Base-by-base conservation (phyloP, 306 rosid genomes). In the Rubus parviflorus region DNA sequence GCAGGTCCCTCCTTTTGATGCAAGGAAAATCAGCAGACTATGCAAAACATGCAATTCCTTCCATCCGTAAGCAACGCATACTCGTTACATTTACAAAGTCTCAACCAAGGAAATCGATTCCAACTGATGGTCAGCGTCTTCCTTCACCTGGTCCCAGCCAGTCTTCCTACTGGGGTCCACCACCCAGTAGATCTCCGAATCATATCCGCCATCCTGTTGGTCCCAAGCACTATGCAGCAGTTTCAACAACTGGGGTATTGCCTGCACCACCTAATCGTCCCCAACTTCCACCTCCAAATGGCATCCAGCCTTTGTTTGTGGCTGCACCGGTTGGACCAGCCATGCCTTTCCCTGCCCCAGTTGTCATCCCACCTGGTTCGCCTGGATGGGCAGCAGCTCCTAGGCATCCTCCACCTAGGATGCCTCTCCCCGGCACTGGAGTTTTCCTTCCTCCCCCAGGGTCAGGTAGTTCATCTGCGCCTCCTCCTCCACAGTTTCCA, bases 401-500 rank as follows among this genome's bases (percentile, higher is more conserved):
- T 30, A 86, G 90, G 87, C 98, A 94, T 42, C 96, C 97, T 51
- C 84, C 95, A 20, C 95, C 97, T 30, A 84, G 93, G 78, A 68
- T 92, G 73, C 89, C 82, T 19, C 83, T 77, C 17, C 93, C 99
- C 0, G 99, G 99, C 45, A 95, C 98, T 0, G 98, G 98, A 78
- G 98, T 95, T 69, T 95, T 95, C 86, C 91, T 95, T 40, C 98
- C 98, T 76, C 98, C 98, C 53, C 89, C 96, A 3, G 96, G 97
- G 16, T 88, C 97, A 0, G 89, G 86, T 58, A 92, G 81, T 79
- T 75, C 96, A 70, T 78, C 91, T 48, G 65, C 86, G 30, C 51
- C 83, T 46, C 91, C 87, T 51, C 51, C 85, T 47, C 94, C 81
- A 30, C 92, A 75, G 53, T 48, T 80, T 54, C 85, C 80, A 3